Conservation (phyloP, 2,329 filamentous ascomycete genomes). For the Microdochium trichocladiopsis region DNA sequence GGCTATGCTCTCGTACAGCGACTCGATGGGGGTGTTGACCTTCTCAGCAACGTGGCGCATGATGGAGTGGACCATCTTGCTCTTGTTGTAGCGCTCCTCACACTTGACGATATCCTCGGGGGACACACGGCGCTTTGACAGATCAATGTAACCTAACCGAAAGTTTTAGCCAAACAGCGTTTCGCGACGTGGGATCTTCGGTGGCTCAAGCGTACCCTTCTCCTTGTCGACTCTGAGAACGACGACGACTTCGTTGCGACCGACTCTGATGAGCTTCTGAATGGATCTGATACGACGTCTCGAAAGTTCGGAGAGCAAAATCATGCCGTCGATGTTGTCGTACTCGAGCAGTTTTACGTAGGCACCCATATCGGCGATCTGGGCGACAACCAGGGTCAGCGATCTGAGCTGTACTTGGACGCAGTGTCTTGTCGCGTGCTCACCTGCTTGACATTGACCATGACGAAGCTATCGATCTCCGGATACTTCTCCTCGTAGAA, state of each 20-base stretch:
- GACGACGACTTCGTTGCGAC: slow-evolving; percentile 96
- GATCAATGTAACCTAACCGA: slow-evolving; percentile 81
- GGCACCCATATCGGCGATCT: slow-evolving; percentile 99
- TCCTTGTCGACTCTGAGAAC: slow-evolving; percentile 99
- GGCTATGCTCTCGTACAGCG: slow-evolving; percentile 86
- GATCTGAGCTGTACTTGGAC: not conserved
- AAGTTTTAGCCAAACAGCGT: slow-evolving; percentile 9
- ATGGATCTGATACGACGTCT: slow-evolving; percentile 97
- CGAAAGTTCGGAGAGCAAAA: slow-evolving; percentile 93
- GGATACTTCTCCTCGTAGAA: slow-evolving; percentile 98
- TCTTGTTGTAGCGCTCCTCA: slow-evolving; percentile 99
- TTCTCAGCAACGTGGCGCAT: slow-evolving; percentile 99
- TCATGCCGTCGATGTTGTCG: slow-evolving; percentile 99
- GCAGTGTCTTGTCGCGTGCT: slow-evolving; percentile 13
- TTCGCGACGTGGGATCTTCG: not conserved
- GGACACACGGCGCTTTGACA: slow-evolving; percentile 96
- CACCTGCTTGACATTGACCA: slow-evolving; percentile 99
- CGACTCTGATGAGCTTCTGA: slow-evolving; percentile 97
- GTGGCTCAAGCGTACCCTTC: slow-evolving; percentile 57
- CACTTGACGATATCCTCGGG: slow-evolving; percentile 97
- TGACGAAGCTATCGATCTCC: slow-evolving; percentile 99
- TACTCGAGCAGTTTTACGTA: slow-evolving; percentile 99
- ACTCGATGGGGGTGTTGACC: slow-evolving; percentile 88
- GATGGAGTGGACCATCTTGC: slow-evolving; percentile 98
- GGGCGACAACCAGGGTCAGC: slow-evolving; percentile 1